phyloP scores from a whole-genome alignment of 192 early-diverging fungal genomes.

The Diversispora eburnea region DNA sequence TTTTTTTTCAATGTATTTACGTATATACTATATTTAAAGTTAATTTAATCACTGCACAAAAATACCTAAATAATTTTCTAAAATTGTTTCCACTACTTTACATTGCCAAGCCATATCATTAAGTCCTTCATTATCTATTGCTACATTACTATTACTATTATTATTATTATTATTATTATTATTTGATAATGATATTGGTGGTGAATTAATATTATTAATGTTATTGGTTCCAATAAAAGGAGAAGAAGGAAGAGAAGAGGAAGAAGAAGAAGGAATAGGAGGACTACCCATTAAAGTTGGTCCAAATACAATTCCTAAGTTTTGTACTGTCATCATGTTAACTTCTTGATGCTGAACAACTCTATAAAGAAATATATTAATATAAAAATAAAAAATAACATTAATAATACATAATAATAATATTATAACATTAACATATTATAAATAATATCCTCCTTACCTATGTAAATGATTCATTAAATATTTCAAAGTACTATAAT shows the following conservation, averaged over 20 bases:
- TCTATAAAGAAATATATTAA: conserved; percentile 36
- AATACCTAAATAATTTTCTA: conserved; percentile 57
- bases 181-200: not conserved
- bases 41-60: conserved; percentile 46
- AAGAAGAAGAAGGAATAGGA: not conserved
- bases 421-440: not conserved
- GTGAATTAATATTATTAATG: not conserved
- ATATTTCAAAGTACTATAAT: conserved; percentile 79
- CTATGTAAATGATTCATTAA: conserved; percentile 78
- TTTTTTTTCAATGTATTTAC: too few relatives aligned
- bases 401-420: conserved; percentile 11
- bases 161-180: too few relatives aligned
- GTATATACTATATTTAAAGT: too few relatives aligned
- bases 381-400: not conserved
- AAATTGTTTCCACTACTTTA: conserved; percentile 59
- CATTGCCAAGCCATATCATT: conserved; percentile 58
- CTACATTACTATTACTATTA: not conserved
- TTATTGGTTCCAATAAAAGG: not conserved
- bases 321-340: conserved; percentile 86
- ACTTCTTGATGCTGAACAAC: conserved; percentile 69
- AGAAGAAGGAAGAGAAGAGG: too few relatives aligned
- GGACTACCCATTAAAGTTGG: conserved; percentile 65
- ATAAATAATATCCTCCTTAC: conserved; percentile 44
- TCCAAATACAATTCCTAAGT: conserved; percentile 91
- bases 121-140: not conserved